Base-by-base conservation (phyloP, 2,329 filamentous ascomycete genomes). In the Xylariaceae sp. region DNA sequence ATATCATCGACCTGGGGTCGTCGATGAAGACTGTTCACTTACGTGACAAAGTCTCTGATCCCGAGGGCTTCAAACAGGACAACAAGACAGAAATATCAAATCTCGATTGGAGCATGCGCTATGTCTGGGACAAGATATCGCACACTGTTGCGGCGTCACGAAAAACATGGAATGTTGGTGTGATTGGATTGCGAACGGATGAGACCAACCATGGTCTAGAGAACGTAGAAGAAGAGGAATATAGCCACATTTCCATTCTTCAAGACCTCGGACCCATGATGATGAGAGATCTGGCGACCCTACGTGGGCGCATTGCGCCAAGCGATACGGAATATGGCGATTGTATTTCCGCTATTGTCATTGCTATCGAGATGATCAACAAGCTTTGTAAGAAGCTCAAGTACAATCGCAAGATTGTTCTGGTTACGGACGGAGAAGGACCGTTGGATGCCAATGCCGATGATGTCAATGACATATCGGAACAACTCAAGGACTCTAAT, bases 41-140 rank as follows among this genome's bases (percentile, higher is more conserved):
- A 71, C 89, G 86, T 22, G 83, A 94, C 58, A 66, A 74, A 17
- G 81, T 92, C 66, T 86, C 86, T 3, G 87, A 97, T 66, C 22
- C 22, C 4, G 22, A 27, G 7, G 22, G 22, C 22, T 5, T 27
- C 22, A 27, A 27, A 27, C 22, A 27, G 7, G 22, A 27, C 22
- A 27, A 27, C 22, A 27, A 27, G 7, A 27, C 22, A 27, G 22
- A 27, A 27, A 7, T 27, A 27, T 27, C 22, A 27, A 27, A 27
- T 27, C 80, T 99, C 15, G 89, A 96, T 53, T 99, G 86, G 83
- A 82, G 83, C 42, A 85, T 97, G 82, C 82, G 83, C 54, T 99
- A 96, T 70, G 81, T 97, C 44, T 99, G 92, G 91, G 92, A 97
- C 75, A 94, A 89, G 66, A 87, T 95, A 58, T 86, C 85, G 5